Conservation (phyloP, 805 yeast species). For the Ogataea pignaliae region DNA sequence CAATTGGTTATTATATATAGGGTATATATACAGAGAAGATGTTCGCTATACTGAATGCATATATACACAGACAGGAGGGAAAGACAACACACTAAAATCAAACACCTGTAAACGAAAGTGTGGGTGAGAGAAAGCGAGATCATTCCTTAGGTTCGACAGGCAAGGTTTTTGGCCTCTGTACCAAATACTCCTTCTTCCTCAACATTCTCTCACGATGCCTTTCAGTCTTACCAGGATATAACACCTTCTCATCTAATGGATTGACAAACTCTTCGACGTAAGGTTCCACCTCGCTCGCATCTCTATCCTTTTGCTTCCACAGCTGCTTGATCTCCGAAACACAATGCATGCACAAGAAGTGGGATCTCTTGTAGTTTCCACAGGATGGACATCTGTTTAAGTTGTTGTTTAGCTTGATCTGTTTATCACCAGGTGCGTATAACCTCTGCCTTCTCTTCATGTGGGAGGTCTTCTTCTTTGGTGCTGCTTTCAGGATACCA, state of each 20-base stretch:
- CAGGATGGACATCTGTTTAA: slow-evolving; percentile 93
- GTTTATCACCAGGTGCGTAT: slow-evolving; percentile 79
- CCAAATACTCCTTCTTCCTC: slow-evolving; percentile 52
- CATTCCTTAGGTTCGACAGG: slow-evolving; percentile 39
- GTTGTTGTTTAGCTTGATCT: slow-evolving; percentile 67
- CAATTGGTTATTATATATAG: too few relatives aligned
- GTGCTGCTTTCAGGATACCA: slow-evolving; percentile 84
- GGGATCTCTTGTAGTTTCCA: slow-evolving; percentile 87
- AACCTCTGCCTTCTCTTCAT: slow-evolving; percentile 80
- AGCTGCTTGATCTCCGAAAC: slow-evolving; percentile 72
- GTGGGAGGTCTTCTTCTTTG: slow-evolving; percentile 90
- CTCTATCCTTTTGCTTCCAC: slow-evolving; percentile 46
- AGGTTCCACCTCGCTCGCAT: slow-evolving; percentile 23
- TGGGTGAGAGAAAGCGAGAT: too few relatives aligned
- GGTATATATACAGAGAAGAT: too few relatives aligned
- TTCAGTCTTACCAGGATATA: slow-evolving; percentile 71
- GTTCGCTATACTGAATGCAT: too few relatives aligned
- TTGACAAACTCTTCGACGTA: slow-evolving; percentile 43
- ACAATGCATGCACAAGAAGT: slow-evolving; percentile 90
- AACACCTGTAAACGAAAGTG: too few relatives aligned
- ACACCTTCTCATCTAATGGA: slow-evolving; percentile 55
- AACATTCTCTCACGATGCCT: slow-evolving; percentile 41
- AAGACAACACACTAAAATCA: too few relatives aligned
- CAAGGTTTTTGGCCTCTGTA: slow-evolving; percentile 49
- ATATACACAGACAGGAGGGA: too few relatives aligned